Base-by-base conservation (phyloP, 805 yeast species). In the Lipomyces yamadae region DNA sequence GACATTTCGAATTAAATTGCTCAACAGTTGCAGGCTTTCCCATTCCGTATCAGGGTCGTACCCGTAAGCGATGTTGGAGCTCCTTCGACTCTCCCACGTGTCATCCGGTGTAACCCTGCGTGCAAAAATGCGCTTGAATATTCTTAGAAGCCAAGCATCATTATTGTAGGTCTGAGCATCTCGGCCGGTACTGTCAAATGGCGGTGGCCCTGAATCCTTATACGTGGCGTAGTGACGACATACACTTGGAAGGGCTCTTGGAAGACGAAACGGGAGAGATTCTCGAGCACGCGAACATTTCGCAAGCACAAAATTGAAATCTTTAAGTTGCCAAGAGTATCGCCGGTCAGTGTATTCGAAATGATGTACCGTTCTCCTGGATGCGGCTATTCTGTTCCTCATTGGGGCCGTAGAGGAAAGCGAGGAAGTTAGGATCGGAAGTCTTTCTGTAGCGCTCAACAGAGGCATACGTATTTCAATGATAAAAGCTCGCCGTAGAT, bases 41-140 rank as follows among this genome's bases (percentile, higher is more conserved):
- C 71, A 68, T 45, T 68, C 71, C 4, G 63, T 61, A 48, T 68
- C 67, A 5, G 71, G 71, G 30, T 60, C 60, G 57, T 68, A 66
- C 13, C 60, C 69, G 10, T 58, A 56, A 8, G 54, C 18, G n/a
- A 39, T 18, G 4, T 11, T 60, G 42, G 42, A 57, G 32, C 13
- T 52, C 13, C 61, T 60, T 30, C 68, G 57, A 8, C 57, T 39
- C 33, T 65, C 66, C 66, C 63, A 58, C 48, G n/a, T 7, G 18
- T 24, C 48, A 24, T n/a, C 18, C 24, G 24, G 3, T 8, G 24
- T n/a, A 24, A 15, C n/a, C 24, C 29, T n/a, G 8, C 48, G 8
- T 6, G 8, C 2, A 42, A 42, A 42, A 42, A 42, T 7, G 48
- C 48, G 48, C 48, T n/a, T 42, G 10, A 42, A 15, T 42, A 42